Conservation (phyloP, 2,329 filamentous ascomycete species). For the Ophiostoma sp. region DNA sequence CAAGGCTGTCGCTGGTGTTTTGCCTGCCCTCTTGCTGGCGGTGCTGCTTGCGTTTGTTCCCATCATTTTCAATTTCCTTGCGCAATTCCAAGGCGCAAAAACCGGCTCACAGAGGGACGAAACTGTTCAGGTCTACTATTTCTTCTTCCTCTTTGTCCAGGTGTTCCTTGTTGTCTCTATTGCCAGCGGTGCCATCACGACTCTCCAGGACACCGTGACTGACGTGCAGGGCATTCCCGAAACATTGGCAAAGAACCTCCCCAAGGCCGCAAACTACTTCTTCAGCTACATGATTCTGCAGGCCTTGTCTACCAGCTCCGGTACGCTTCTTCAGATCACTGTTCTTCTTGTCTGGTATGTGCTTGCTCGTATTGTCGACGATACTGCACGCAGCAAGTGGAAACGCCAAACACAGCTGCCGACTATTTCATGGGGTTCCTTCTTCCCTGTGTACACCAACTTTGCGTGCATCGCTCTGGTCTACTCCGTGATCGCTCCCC, state of each 20-base stretch:
- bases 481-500: conserved; percentile 80
- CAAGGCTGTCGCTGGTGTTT: conserved; percentile 69
- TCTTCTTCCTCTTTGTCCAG: conserved; percentile 89
- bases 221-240: conserved; percentile 63
- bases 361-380: conserved; percentile 74
- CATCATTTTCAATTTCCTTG: conserved; percentile 67
- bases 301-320: conserved; percentile 82
- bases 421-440: conserved; percentile 80
- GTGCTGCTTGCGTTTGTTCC: conserved; percentile 78
- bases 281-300: conserved; percentile 98
- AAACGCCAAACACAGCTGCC: conserved; percentile 71
- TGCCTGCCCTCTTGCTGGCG: conserved; percentile 71
- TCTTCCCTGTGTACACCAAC: conserved; percentile 95
- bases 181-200: conserved; percentile 61
- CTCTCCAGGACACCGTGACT: conserved; percentile 51
- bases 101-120: conserved; percentile 74
- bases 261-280: conserved; percentile 89
- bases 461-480: conserved; percentile 88
- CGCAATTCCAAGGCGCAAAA: conserved; percentile 69
- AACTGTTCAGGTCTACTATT: conserved; percentile 89
- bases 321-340: conserved; percentile 78
- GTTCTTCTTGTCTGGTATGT: conserved; percentile 76
- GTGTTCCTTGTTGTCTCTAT: conserved; percentile 91
- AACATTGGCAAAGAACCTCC: conserved; percentile 71
- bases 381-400: conserved; percentile 78